phyloP scores from a whole-genome alignment of 768 basidiomycete species.

The Leccinum uliginosum region DNA sequence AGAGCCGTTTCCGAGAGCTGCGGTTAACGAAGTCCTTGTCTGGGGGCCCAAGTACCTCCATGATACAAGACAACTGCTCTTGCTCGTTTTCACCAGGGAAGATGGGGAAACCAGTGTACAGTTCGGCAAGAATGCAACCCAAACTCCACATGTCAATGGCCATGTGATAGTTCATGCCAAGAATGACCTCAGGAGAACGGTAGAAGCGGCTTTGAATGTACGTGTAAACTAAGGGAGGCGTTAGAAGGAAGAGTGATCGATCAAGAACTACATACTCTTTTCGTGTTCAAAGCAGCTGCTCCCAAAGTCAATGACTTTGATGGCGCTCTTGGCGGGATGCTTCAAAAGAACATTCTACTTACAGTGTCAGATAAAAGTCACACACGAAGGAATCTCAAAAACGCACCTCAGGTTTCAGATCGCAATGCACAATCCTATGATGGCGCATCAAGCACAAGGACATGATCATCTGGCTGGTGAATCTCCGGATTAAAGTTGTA shows the following conservation, averaged over 20 bases:
- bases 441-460: slow-evolving; percentile 92
- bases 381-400: not conserved
- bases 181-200: slow-evolving; percentile 98
- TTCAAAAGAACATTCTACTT: slow-evolving; percentile 86
- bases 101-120: slow-evolving; percentile 96
- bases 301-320: slow-evolving; percentile 99
- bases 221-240: slow-evolving; percentile 73
- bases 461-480: slow-evolving; percentile 93
- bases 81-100: slow-evolving; percentile 99
- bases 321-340: slow-evolving; percentile 92
- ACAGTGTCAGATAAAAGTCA: slow-evolving; percentile 1
- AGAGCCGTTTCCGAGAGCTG: slow-evolving; percentile 89
- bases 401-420: slow-evolving; percentile 94
- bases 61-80: slow-evolving; percentile 96
- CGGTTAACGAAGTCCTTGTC: slow-evolving; percentile 94
- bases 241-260: slow-evolving; percentile 3
- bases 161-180: slow-evolving; percentile 99
- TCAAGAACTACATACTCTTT: slow-evolving; percentile 69
- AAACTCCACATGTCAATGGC: slow-evolving; percentile 99
- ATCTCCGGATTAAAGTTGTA: slow-evolving; percentile 89
- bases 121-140: slow-evolving; percentile 95
- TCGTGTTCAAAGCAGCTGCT: slow-evolving; percentile 98
- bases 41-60: slow-evolving; percentile 96
- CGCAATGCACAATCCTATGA: slow-evolving; percentile 97
- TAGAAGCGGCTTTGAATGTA: slow-evolving; percentile 99